Base-by-base conservation (phyloP, 1,284 basidiomycete species). In the Naganishia liquefaciens region DNA sequence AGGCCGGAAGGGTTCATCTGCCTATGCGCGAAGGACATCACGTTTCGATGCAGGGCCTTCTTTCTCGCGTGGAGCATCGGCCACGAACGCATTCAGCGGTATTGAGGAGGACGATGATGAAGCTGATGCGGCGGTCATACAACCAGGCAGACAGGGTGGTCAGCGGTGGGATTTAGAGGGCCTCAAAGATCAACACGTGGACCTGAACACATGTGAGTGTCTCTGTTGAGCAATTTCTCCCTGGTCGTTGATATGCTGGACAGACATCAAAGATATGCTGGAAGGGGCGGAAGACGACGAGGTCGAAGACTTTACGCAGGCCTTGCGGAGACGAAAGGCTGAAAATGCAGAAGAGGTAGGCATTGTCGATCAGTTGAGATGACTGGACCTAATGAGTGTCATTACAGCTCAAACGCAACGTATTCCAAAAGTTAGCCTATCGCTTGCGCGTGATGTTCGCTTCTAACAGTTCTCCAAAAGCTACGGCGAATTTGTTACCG, bases 401-500 rank as follows among this genome's bases (percentile, higher is more conserved):
- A 84, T 86, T 1, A 77, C 84, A 28, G 89, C 78, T 92, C 43
- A 89, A 92, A 77, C 84, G 84, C 66, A 92, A 88, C 69, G 91
- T 94, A 0, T 93, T 93, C 82, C 90, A 92, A 79, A 92, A 94
- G 91, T 92, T 71, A 53, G 83, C n/a, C 51, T 39, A 78, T 21
- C 50, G 63, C 43, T 51, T 27, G 44, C 21, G 13, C 21, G 30
- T 63, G 7, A 15, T n/a, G 23, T 30, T 27, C 30, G 3, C 23
- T 6, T 30, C 33, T 30, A 13, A 21, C 9, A 17, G 27, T 6
- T n/a, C n/a, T 49, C 46, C 10, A 13, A 10, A 71, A 94, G 92
- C 79, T 99, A 98, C 74, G 88, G 91, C 44, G 93, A 98, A 74
- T 98, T 99, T 74, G 92, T 99, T 53, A 84, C 89, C 51, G 92